Evolutionary conservation across 1,284 basidiomycete species (phyloP).

Genomic region (Anthracocystis walkeri): DNA sequence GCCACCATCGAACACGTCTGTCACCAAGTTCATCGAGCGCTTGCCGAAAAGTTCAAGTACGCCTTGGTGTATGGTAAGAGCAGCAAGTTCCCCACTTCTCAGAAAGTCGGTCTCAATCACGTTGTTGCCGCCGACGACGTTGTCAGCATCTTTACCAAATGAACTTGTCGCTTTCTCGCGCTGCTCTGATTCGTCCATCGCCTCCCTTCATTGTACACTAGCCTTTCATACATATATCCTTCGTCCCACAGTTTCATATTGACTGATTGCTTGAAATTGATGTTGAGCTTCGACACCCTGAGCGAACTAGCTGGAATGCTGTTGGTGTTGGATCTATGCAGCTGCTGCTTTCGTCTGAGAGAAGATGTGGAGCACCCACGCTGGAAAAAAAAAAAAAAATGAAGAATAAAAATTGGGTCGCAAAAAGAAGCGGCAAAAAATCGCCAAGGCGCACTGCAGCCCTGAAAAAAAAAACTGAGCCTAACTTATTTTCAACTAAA

Average conservation of each 20-base stretch:
- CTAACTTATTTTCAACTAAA: neutral
- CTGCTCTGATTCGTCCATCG: neutral
- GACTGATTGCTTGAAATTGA: too few relatives aligned
- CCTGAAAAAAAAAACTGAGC: neutral
- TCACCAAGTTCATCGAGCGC: constrained; percentile 80
- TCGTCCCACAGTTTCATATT: too few relatives aligned
- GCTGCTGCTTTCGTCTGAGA: too few relatives aligned
- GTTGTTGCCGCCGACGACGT: constrained; percentile 93
- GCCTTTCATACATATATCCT: constrained; percentile 24
- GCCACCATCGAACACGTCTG: constrained; percentile 86
- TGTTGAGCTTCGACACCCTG: neutral
- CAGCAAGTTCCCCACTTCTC: constrained; percentile 59
- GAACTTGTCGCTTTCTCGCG: neutral
- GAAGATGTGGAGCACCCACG: neutral
- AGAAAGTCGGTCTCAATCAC: constrained; percentile 79
- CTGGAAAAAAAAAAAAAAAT: neutral
- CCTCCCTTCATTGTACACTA: constrained; percentile 37
- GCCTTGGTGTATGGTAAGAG: constrained; percentile 65
- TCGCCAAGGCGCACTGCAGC: too few relatives aligned
- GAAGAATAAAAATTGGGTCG: neutral
- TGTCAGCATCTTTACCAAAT: constrained; percentile 73
- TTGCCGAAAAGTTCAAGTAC: constrained; percentile 80
- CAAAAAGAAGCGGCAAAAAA: neutral
- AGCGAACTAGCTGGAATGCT: neutral
- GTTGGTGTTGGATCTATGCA: neutral